phyloP scores from a whole-genome alignment of 2,329 filamentous ascomycete species.

The Phaeosphaeriaceae sp. region DNA sequence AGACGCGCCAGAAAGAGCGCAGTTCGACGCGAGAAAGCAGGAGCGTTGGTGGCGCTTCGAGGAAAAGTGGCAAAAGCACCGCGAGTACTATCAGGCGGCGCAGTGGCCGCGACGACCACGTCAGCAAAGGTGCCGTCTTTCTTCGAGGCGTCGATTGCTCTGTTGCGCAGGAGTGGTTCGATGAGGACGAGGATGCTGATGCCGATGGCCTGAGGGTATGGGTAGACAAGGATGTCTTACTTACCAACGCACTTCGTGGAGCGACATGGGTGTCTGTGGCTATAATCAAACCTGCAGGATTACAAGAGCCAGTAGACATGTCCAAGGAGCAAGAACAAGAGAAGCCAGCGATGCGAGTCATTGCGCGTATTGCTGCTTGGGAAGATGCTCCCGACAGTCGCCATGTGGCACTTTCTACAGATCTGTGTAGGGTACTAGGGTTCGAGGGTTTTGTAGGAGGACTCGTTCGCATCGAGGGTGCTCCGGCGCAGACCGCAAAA shows the following conservation, averaged over 20 bases:
- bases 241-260: constrained; percentile 75
- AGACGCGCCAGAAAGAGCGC: constrained; percentile 77
- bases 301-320: constrained; percentile 74
- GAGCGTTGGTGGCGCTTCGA: constrained; percentile 80
- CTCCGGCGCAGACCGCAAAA: constrained; percentile 73
- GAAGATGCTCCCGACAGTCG: constrained; percentile 84
- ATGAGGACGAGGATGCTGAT: constrained; percentile 61
- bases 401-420: constrained; percentile 78
- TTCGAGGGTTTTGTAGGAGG: constrained; percentile 80
- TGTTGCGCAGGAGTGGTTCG: constrained; percentile 78
- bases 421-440: constrained; percentile 76
- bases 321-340: constrained; percentile 71
- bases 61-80: constrained; percentile 77
- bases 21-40: constrained; percentile 72
- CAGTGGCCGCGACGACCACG: constrained; percentile 68
- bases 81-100: constrained; percentile 72
- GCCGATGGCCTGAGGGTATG: constrained; percentile 74
- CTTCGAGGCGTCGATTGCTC: constrained; percentile 78
- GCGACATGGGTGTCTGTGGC: constrained; percentile 81
- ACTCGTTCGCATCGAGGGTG: constrained; percentile 85
- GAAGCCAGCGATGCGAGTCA: constrained; percentile 68
- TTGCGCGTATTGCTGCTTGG: constrained; percentile 81
- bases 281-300: constrained; percentile 81
- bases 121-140: constrained; percentile 71
- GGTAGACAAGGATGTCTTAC: constrained; percentile 80